Percentiles rank a stretch among this genome's conserved stretches.
Evolutionary conservation across 768 basidiomycete species (phyloP).

Genomic region (Mrakia blollopis): DNA sequence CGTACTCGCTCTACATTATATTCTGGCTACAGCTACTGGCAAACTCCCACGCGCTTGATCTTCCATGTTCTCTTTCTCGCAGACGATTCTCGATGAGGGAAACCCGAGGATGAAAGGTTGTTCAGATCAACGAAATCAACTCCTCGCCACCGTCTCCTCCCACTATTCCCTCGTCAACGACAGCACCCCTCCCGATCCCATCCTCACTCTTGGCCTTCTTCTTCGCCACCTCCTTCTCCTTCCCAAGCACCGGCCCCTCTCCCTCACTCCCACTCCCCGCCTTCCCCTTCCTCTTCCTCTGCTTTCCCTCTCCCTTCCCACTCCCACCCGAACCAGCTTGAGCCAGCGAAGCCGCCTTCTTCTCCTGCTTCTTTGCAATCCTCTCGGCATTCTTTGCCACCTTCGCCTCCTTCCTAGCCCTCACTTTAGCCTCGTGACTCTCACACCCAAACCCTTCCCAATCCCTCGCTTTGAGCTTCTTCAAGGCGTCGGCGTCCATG

Average conservation of each 20-base stretch:
- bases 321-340: background rate
- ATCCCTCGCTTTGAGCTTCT: constrained; percentile 34
- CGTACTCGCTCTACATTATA: too few species aligned
- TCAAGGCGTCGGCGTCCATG: constrained; percentile 33
- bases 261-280: background rate
- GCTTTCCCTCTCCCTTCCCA: background rate
- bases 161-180: background rate
- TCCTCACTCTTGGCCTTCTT: background rate
- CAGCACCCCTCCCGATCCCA: background rate
- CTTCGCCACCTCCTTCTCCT: background rate
- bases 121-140: background rate
- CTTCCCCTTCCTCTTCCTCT: constrained; percentile 5
- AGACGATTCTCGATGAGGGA: too few species aligned
- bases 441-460: constrained; percentile 43
- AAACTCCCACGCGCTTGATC: too few species aligned
- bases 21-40: too few species aligned
- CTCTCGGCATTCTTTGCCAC: constrained; percentile 33
- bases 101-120: too few species aligned
- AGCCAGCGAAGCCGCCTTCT: background rate
- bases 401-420: constrained; percentile 38
- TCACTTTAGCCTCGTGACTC: constrained; percentile 44
- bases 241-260: background rate
- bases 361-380: constrained; percentile 16
- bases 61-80: too few species aligned
- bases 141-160: background rate